Percentiles rank a stretch among this genome's conserved stretches.
These are phyloP conservation scores for Fremontodendron californicum DNA, from an alignment of 345 rosid species.

Conservation along the genomic window DNA sequence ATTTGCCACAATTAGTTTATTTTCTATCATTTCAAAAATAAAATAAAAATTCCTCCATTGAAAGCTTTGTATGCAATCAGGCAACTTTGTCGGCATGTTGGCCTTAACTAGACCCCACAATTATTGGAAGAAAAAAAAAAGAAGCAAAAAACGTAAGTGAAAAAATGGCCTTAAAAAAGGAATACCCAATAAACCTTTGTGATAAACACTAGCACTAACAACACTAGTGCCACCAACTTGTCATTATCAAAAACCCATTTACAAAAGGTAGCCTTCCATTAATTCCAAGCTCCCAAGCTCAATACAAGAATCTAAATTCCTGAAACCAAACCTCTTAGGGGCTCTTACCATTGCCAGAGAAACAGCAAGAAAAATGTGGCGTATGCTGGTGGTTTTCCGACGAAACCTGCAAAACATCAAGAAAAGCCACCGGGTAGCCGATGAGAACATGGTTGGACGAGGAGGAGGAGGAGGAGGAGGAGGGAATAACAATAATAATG, in stretches of 20 bases:
- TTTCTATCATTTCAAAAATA: not conserved
- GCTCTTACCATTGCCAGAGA: not conserved
- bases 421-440: constrained; percentile 71
- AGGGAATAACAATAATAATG: constrained; percentile 12
- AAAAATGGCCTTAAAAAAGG: constrained; percentile 21
- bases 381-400: constrained; percentile 31
- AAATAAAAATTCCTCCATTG: not conserved
- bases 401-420: constrained; percentile 47
- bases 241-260: constrained; percentile 24
- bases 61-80: constrained; percentile 15
- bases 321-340: constrained; percentile 2
- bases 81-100: constrained; percentile 43
- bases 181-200: constrained; percentile 23
- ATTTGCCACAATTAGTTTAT: not conserved
- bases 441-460: constrained; percentile 43
- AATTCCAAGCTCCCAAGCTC: not conserved
- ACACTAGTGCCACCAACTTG: constrained; percentile 31
- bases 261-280: constrained; percentile 2
- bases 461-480: not conserved
- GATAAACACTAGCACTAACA: constrained; percentile 43
- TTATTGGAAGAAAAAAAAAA: not conserved
- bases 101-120: constrained; percentile 39
- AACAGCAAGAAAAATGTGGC: constrained; percentile 31
- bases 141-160: not conserved
- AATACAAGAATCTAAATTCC: not conserved